phyloP scores from a whole-genome alignment of 2,329 filamentous ascomycete genomes.

The Fusarium albosuccineum region DNA sequence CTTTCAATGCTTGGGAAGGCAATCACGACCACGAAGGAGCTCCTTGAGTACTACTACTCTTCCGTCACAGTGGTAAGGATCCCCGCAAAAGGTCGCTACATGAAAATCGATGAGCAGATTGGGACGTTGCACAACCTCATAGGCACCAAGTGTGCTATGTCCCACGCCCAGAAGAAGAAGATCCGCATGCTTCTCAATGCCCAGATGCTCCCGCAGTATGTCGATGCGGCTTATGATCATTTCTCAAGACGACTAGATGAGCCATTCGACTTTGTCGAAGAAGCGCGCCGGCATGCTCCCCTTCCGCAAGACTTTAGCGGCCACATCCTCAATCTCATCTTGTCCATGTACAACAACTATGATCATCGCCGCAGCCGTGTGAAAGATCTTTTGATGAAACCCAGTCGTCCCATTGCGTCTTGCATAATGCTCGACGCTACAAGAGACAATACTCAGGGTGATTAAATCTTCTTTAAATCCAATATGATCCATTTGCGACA shows the following conservation, averaged over 20 bases:
- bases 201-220: conserved; percentile 12
- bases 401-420: too few relatives aligned
- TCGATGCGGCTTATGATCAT: conserved; percentile 11
- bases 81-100: conserved; percentile 17
- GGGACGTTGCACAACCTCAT: conserved; percentile 13
- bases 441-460: too few relatives aligned
- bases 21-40: neutral
- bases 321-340: conserved; percentile 16
- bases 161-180: conserved; percentile 11
- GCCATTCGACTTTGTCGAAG: conserved; percentile 16
- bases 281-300: conserved; percentile 3
- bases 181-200: conserved; percentile 16
- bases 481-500: too few relatives aligned
- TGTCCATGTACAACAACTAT: conserved; percentile 6
- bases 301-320: conserved; percentile 11
- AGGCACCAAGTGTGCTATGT: conserved; percentile 1
- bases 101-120: conserved; percentile 20
- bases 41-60: conserved; percentile 19
- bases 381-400: too few relatives aligned
- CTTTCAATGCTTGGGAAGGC: too few relatives aligned
- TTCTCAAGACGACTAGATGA: conserved; percentile 4
- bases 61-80: conserved; percentile 13
- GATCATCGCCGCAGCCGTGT: too few relatives aligned
- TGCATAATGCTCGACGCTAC: too few relatives aligned
- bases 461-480: too few relatives aligned